phyloP scores from a whole-genome alignment of 805 yeast species.

The Yamadazyma olivae region DNA sequence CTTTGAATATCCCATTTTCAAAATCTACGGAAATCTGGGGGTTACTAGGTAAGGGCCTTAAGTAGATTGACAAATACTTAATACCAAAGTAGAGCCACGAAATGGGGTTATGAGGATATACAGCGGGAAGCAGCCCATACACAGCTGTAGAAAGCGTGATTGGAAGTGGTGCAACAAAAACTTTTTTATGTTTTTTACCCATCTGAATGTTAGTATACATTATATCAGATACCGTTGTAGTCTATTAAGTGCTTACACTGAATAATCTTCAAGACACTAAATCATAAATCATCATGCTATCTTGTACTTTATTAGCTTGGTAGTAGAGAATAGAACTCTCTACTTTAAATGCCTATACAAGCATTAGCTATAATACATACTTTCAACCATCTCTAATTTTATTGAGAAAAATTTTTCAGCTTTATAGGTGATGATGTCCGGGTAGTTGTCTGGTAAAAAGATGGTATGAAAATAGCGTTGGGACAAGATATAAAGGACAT shows the following conservation, averaged over 20 bases:
- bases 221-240: constrained; percentile 95
- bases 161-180: constrained; percentile 55
- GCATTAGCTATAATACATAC: too few species aligned
- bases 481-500: too few species aligned
- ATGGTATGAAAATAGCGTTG: too few species aligned
- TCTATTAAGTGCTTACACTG: constrained; percentile 76
- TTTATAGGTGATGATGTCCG: constrained; percentile 1
- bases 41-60: constrained; percentile 25
- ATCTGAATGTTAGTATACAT: constrained; percentile 10
- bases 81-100: constrained; percentile 53
- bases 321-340: too few species aligned
- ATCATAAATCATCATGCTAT: constrained; percentile 14
- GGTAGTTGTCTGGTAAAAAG: constrained; percentile 1
- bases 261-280: constrained; percentile 23
- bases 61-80: constrained; percentile 21
- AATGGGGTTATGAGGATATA: constrained; percentile 64
- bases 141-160: constrained; percentile 36
- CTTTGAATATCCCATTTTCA: constrained; percentile 33
- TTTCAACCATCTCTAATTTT: background rate
- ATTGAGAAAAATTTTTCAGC: background rate
- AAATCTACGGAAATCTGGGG: constrained; percentile 20
- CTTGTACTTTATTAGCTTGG: too few species aligned
- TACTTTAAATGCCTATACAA: too few species aligned
- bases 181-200: constrained; percentile 19
- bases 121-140: constrained; percentile 46